Evolutionary conservation across 2,329 filamentous ascomycete species (phyloP).

Genomic region (Stromatinia cepivora): DNA sequence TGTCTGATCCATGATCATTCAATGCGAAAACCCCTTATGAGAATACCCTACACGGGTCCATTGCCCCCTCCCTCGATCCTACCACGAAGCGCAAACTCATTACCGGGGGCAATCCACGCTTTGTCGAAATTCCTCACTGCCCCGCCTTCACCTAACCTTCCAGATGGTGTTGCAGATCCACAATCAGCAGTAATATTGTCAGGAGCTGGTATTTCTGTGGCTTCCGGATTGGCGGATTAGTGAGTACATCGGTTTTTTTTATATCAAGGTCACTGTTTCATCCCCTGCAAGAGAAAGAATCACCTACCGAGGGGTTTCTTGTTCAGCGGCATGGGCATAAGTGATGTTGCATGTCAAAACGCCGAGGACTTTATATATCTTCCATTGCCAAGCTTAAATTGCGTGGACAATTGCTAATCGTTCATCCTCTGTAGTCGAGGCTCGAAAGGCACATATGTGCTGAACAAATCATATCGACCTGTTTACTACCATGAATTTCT

Average conservation of each 20-base stretch:
- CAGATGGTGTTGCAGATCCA: conserved; percentile 44
- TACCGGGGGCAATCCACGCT: conserved; percentile 73
- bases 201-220: conserved; percentile 90
- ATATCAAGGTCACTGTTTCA: not conserved
- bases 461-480: conserved; percentile 86
- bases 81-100: conserved; percentile 68
- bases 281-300: not conserved
- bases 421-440: conserved; percentile 47
- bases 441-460: conserved; percentile 83
- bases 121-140: conserved; percentile 74
- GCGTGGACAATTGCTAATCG: conserved; percentile 14
- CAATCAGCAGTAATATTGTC: conserved; percentile 62
- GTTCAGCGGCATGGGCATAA: not conserved
- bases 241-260: conserved; percentile 44
- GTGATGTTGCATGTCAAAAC: conserved; percentile 1
- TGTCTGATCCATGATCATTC: conserved; percentile 20
- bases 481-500: conserved; percentile 94
- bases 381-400: conserved; percentile 10
- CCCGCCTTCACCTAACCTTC: conserved; percentile 51
- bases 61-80: conserved; percentile 74
- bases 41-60: conserved; percentile 87
- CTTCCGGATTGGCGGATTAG: conserved; percentile 91
- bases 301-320: not conserved
- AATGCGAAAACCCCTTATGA: conserved; percentile 73
- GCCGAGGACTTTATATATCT: not conserved